These are phyloP conservation scores for Alternaria arborescens DNA, from an alignment of 2,329 filamentous ascomycete species.

Conservation along the genomic window DNA sequence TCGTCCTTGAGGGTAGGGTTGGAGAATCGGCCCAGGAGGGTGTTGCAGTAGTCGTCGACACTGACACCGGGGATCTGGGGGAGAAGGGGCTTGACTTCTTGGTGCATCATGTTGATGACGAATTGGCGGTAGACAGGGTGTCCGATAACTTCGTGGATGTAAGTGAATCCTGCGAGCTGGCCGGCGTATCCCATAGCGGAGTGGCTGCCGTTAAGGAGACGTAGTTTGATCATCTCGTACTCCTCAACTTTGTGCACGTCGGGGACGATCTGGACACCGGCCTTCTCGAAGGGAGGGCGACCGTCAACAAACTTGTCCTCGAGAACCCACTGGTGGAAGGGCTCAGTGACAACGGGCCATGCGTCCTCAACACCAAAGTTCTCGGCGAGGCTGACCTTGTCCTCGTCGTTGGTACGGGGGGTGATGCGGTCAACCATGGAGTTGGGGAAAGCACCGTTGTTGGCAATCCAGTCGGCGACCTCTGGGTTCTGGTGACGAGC, in stretches of 20 bases:
- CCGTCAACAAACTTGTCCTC: conserved; percentile 43
- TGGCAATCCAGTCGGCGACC: conserved; percentile 36
- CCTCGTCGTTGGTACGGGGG: conserved; percentile 34
- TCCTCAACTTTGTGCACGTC: conserved; percentile 38
- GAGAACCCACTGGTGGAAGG: conserved; percentile 42
- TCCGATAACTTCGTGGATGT: conserved; percentile 40
- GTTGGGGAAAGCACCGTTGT: conserved; percentile 43
- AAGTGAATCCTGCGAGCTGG: conserved; percentile 37
- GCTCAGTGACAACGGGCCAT: conserved; percentile 42
- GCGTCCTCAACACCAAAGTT: conserved; percentile 37
- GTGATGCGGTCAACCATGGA: conserved; percentile 45
- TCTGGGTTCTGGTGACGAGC: conserved; percentile 35
- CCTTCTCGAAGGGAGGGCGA: conserved; percentile 40
- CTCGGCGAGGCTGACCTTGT: conserved; percentile 30
- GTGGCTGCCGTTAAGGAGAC: conserved; percentile 40
- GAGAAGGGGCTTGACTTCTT: conserved; percentile 41
- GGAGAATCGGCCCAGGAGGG: conserved; percentile 37
- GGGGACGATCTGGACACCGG: conserved; percentile 41
- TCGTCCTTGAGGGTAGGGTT: conserved; percentile 42
- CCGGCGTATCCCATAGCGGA: conserved; percentile 39
- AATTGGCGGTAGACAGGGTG: conserved; percentile 36
- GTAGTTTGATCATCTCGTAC: conserved; percentile 42
- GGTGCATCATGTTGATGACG: conserved; percentile 41
- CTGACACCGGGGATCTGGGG: conserved; percentile 39
- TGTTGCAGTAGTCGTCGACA: conserved; percentile 39